Percentiles rank a stretch among this genome's conserved stretches.
Conservation (phyloP, 2,329 filamentous ascomycete species). For the Xylaria digitata region DNA sequence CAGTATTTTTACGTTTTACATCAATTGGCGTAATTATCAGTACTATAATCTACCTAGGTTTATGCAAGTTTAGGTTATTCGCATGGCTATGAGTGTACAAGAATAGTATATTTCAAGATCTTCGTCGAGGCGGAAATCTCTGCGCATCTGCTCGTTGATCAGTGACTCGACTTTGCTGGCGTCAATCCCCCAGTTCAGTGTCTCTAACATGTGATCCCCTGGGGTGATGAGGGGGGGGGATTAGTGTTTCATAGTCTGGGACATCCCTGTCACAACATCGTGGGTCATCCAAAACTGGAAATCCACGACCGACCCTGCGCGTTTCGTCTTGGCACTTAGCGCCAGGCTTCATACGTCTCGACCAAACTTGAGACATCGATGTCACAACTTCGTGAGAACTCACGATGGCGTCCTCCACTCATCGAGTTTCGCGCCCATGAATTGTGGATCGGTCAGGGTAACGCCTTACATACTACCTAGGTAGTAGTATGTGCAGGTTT, state of each 20-base stretch:
- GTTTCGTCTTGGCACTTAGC: conserved; percentile 40
- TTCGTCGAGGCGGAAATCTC: conserved; percentile 13
- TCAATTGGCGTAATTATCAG: too few relatives aligned
- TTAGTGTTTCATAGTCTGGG: conserved; percentile 27
- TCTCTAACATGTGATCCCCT: neutral
- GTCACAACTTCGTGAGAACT: conserved; percentile 36
- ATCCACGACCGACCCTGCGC: conserved; percentile 25
- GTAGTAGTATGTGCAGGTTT: conserved; percentile 33
- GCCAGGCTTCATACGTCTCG: conserved; percentile 40
- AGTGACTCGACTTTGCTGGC: conserved; percentile 1
- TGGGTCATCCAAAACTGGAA: conserved; percentile 36
- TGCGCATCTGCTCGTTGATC: neutral
- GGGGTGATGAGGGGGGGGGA: neutral
- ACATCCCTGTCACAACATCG: conserved; percentile 28
- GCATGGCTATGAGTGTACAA: too few relatives aligned
- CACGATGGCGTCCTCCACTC: conserved; percentile 32
- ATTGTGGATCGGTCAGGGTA: conserved; percentile 33
- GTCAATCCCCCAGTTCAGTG: neutral
- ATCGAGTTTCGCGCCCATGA: conserved; percentile 35
- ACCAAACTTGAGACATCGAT: conserved; percentile 43
- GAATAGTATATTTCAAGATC: conserved; percentile 6
- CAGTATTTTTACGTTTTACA: too few relatives aligned
- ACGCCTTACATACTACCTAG: conserved; percentile 17
- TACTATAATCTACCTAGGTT: too few relatives aligned
- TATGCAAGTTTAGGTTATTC: too few relatives aligned